These are phyloP conservation scores for Penicillium arizonense DNA, from an alignment of 495 filamentous ascomycete species.

Conservation along the genomic window DNA sequence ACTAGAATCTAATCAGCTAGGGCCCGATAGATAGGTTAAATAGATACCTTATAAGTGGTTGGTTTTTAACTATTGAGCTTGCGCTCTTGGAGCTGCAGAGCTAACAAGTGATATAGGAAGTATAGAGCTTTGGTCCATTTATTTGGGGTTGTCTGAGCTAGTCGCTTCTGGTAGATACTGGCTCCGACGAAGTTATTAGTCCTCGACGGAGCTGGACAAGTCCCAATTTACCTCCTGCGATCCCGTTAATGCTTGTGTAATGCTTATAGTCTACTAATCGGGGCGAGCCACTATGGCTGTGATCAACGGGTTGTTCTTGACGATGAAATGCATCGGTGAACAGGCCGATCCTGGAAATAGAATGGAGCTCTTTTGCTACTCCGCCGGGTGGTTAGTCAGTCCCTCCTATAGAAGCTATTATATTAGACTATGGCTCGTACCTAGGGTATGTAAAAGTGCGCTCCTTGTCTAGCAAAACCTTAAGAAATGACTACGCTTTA, in stretches of 20 bases:
- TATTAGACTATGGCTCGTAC: slow-evolving; percentile 3
- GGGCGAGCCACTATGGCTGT: not conserved
- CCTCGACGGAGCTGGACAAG: not conserved
- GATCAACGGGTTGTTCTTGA: not conserved
- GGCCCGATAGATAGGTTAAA: not conserved
- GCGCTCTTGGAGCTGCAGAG: slow-evolving; percentile 20
- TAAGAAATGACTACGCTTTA: slow-evolving; percentile 1
- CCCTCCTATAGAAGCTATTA: not conserved
- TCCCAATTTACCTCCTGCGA: slow-evolving; percentile 3
- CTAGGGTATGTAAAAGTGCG: not conserved
- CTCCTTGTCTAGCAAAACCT: slow-evolving; percentile 7
- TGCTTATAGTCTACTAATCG: slow-evolving; percentile 14
- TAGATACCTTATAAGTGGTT: slow-evolving; percentile 11
- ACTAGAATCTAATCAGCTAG: slow-evolving; percentile 7
- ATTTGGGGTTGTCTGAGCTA: slow-evolving; percentile 9
- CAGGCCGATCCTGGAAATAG: slow-evolving; percentile 9
- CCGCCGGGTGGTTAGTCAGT: slow-evolving; percentile 1
- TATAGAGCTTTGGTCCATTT: slow-evolving; percentile 24
- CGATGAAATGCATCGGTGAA: slow-evolving; percentile 16
- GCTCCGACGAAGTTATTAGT: not conserved
- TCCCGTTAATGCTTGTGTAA: slow-evolving; percentile 6
- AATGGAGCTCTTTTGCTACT: slow-evolving; percentile 16
- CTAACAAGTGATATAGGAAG: slow-evolving; percentile 18
- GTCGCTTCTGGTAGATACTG: not conserved
- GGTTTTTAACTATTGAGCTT: not conserved